Base-by-base conservation (phyloP, 208 protist species). In the Crithidia acanthocephali region DNA sequence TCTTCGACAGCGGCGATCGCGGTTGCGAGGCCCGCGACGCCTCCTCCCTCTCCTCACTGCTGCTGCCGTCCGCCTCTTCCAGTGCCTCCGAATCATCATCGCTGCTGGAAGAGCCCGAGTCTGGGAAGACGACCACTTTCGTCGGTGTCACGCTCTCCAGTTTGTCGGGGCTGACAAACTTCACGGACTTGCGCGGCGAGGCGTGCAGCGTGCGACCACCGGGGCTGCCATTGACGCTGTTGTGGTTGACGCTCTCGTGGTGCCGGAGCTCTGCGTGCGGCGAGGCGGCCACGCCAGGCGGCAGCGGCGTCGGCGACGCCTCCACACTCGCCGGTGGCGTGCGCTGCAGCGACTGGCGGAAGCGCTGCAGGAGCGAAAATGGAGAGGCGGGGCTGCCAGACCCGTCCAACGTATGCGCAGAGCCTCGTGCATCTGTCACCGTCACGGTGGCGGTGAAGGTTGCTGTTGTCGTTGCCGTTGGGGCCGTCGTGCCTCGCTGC, bases 101-200 rank as follows among this genome's bases (percentile, higher is more conserved):
- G 20, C 28, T 20, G 51, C 47, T 5, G 27, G 51, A 51, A 7
- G 51, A 64, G 55, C 63, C 40, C 0, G 61, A 63, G 33, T 59
- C 11, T 11, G 64, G 20, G 42, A 72, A 55, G 51, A 10, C 37
- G 9, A 66, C 65, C n/a, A 51, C 48, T 58, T 75, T 72, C 10
- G 79, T 81, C n/a, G 79, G 79, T 11, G 79, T 84, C 6, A 80
- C 74, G 30, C 62, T 83, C 75, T 81, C 81, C 51, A 86, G 59
- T 60, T 81, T 81, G 51, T 74, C 79, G 27, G 76, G 75, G 32
- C 85, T 85, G 37, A 84, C 74, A 58, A 94, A 94, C 48, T 57
- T 77, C 56, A 94, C 88, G 20, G 88, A 94, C 88, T 94, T 94
- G 53, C 88, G 85, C n/a, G 79, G 73, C 33, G 74, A 59, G 47